These are phyloP conservation scores for Aspergillus transmontanensis DNA, from an alignment of 2,329 filamentous ascomycete genomes.

Conservation along the genomic window DNA sequence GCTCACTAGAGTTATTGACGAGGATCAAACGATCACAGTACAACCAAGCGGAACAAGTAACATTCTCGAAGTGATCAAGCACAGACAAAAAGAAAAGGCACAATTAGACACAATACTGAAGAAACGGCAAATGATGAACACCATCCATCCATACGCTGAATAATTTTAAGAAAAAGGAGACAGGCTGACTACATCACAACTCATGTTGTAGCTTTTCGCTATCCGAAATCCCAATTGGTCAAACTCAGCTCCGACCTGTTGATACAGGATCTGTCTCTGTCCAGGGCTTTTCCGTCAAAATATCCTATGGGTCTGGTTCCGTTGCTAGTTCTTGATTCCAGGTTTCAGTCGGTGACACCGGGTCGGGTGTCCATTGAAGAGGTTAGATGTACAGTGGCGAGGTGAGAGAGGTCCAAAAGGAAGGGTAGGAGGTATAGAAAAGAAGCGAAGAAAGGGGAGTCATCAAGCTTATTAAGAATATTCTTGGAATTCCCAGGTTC, in stretches of 20 bases:
- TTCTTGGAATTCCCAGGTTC: slow-evolving; percentile 1
- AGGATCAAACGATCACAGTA: neutral
- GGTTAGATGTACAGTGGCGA: slow-evolving; percentile 4
- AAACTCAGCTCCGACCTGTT: neutral
- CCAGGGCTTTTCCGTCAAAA: neutral
- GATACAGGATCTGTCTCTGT: neutral
- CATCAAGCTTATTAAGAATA: neutral
- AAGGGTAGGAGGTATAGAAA: neutral
- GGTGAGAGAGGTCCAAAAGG: neutral
- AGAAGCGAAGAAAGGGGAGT: neutral
- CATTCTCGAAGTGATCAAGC: slow-evolving; percentile 1
- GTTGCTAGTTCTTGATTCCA: neutral
- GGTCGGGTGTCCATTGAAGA: neutral
- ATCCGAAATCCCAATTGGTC: neutral
- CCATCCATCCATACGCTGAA: slow-evolving; percentile 6
- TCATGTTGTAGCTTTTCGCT: neutral
- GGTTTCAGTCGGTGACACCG: neutral
- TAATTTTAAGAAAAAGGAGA: slow-evolving; percentile 1
- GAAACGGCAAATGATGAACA: neutral
- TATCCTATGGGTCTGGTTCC: neutral
- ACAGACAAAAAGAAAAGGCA: neutral
- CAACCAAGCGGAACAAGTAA: slow-evolving; percentile 1
- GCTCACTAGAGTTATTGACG: neutral
- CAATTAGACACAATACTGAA: slow-evolving; percentile 7
- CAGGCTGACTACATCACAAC: neutral